phyloP scores from a whole-genome alignment of 192 early-diverging fungal genomes.

The Diversispora epigaea region DNA sequence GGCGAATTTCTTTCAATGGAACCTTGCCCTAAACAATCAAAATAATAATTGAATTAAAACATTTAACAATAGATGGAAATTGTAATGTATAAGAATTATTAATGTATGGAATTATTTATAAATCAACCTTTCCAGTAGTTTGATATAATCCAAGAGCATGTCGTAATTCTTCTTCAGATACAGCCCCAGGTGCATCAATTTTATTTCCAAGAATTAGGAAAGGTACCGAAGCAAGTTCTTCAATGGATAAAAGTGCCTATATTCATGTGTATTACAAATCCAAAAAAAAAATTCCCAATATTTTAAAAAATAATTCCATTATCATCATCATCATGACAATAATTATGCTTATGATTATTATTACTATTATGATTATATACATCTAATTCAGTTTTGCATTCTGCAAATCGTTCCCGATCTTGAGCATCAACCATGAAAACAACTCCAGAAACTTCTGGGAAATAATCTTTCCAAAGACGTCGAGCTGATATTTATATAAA shows the following conservation, averaged over 20 bases:
- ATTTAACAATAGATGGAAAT: not conserved
- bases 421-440: slow-evolving; percentile 96
- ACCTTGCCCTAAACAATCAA: slow-evolving; percentile 74
- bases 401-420: slow-evolving; percentile 79
- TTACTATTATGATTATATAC: slow-evolving; percentile 42
- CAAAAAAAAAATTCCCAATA: not conserved
- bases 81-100: too few species aligned
- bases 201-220: slow-evolving; percentile 99
- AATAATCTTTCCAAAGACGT: slow-evolving; percentile 98
- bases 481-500: too few species aligned
- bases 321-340: too few species aligned
- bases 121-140: slow-evolving; percentile 86
- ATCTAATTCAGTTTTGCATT: slow-evolving; percentile 94
- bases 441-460: slow-evolving; percentile 96
- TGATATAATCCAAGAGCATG: slow-evolving; percentile 88
- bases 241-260: slow-evolving; percentile 87
- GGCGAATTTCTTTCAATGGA: slow-evolving; percentile 86
- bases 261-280: too few species aligned
- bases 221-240: slow-evolving; percentile 88
- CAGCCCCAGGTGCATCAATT: slow-evolving; percentile 92
- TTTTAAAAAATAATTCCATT: not conserved
- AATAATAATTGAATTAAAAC: slow-evolving; percentile 26
- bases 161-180: slow-evolving; percentile 90
- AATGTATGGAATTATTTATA: too few species aligned
- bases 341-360: not conserved